phyloP scores from a whole-genome alignment of 192 early-diverging fungal genomes.

The Backusella luteola region DNA sequence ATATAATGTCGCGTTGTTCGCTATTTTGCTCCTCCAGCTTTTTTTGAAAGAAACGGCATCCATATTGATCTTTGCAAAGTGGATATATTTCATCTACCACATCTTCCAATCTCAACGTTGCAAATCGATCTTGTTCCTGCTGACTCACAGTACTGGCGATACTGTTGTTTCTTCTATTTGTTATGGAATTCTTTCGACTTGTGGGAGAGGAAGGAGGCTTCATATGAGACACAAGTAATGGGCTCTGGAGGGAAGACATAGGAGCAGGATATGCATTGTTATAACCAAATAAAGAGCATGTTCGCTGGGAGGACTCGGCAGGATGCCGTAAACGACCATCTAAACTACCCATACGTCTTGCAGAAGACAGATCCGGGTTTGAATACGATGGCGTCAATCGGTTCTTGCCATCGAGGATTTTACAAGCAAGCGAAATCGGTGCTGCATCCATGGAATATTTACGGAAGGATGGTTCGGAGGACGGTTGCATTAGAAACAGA shows the following conservation, averaged over 20 bases:
- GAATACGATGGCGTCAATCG: constrained; percentile 15
- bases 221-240: constrained; percentile 8
- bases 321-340: not conserved
- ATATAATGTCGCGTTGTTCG: constrained; percentile 62
- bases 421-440: not conserved
- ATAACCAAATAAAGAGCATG: not conserved
- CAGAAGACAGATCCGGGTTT: constrained; percentile 14
- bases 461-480: not conserved
- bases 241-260: not conserved
- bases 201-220: not conserved
- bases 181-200: constrained; percentile 17
- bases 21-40: constrained; percentile 77
- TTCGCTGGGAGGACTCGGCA: not conserved
- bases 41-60: constrained; percentile 84
- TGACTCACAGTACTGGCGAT: not conserved
- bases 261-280: not conserved
- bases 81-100: constrained; percentile 70
- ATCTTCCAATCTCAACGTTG: constrained; percentile 64
- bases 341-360: constrained; percentile 11
- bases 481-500: constrained; percentile 27
- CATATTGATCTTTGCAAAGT: constrained; percentile 86
- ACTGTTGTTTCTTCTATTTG: constrained; percentile 3
- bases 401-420: not conserved
- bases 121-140: constrained; percentile 54
- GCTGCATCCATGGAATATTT: constrained; percentile 9